Evolutionary conservation across 1,284 basidiomycete species (phyloP).

Genomic region (Sanghuangporus baumii): DNA sequence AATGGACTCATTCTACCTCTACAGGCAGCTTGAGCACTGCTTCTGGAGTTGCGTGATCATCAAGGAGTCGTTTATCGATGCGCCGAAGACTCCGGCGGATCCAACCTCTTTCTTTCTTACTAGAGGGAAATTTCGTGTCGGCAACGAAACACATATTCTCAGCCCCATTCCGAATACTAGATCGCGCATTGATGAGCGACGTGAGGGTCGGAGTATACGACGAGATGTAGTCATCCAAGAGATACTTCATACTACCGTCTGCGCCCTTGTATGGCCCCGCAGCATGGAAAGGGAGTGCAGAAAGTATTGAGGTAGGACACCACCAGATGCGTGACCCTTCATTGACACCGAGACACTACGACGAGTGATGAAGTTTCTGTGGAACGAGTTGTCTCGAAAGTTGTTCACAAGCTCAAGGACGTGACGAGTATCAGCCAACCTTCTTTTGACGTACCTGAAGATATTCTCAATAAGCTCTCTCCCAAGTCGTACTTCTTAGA

Average conservation of each 20-base stretch:
- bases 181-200: constrained; percentile 23
- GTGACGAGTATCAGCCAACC: too few relatives aligned
- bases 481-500: too few relatives aligned
- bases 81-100: background rate
- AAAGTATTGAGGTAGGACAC: constrained; percentile 34
- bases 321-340: constrained; percentile 36
- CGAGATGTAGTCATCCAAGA: constrained; percentile 29
- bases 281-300: constrained; percentile 34
- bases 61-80: background rate
- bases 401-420: too few relatives aligned
- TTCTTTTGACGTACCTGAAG: too few relatives aligned
- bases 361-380: too few relatives aligned
- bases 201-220: constrained; percentile 36
- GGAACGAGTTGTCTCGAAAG: too few relatives aligned
- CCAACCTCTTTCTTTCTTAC: background rate
- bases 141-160: background rate
- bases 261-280: background rate
- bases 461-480: too few relatives aligned
- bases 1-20: background rate
- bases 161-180: too few relatives aligned
- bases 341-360: constrained; percentile 14
- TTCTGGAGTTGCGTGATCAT: background rate
- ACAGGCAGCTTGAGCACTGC: background rate
- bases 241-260: background rate
- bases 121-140: background rate